Evolutionary conservation across 352 stramenopile genomes (phyloP).

Genomic region (Globisporangium perplexum): DNA sequence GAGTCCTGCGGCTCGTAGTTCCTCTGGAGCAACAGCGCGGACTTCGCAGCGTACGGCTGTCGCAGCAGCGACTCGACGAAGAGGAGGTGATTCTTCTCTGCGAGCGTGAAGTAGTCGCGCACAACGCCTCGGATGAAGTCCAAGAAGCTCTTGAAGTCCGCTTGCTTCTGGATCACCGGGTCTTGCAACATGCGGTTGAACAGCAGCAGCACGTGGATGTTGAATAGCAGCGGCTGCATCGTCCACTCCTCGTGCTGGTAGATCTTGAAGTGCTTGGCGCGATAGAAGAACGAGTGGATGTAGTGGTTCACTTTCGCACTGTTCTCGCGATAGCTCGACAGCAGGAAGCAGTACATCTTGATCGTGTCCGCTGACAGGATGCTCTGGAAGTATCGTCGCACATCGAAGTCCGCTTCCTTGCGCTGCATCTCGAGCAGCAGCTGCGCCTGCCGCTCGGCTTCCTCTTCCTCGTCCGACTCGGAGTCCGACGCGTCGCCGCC

Average conservation of each 20-base stretch:
- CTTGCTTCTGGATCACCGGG: constrained; percentile 41
- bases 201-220: constrained; percentile 70
- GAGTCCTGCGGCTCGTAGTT: constrained; percentile 69
- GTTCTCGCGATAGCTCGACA: constrained; percentile 72
- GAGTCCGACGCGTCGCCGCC: constrained; percentile 31
- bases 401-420: constrained; percentile 83
- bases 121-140: constrained; percentile 79
- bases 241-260: constrained; percentile 67
- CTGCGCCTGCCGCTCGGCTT: constrained; percentile 59
- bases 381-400: constrained; percentile 74
- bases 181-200: constrained; percentile 89
- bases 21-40: constrained; percentile 66
- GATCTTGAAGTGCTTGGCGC: constrained; percentile 77
- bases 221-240: constrained; percentile 85
- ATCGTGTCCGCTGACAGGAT: constrained; percentile 80
- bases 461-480: constrained; percentile 71
- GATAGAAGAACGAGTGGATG: constrained; percentile 86
- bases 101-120: constrained; percentile 72
- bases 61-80: constrained; percentile 74
- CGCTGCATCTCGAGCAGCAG: constrained; percentile 80
- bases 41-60: constrained; percentile 60
- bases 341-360: constrained; percentile 77
- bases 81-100: constrained; percentile 73
- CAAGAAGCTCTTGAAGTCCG: constrained; percentile 62
- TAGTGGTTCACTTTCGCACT: constrained; percentile 84